phyloP scores from a whole-genome alignment of 2,329 filamentous ascomycete genomes.

The Akanthomyces lecanii region DNA sequence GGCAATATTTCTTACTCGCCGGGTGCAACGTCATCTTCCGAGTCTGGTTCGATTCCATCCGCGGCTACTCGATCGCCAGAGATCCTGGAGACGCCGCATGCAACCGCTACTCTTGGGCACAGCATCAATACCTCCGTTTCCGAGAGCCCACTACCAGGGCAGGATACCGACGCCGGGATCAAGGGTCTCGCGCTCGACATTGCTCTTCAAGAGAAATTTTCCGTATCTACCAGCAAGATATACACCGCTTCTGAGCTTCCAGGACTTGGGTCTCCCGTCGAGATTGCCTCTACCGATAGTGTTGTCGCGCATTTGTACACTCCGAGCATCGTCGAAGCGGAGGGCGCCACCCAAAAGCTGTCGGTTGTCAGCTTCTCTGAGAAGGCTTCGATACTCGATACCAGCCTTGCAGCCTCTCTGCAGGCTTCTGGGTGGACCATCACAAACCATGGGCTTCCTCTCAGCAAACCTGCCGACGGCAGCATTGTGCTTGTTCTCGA shows the following conservation, averaged over 20 bases:
- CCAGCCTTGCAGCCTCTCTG: neutral
- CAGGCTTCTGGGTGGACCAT: neutral
- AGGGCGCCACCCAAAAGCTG: neutral
- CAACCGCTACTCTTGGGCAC: neutral
- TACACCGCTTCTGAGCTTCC: neutral
- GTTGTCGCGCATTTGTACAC: neutral
- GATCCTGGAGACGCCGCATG: neutral
- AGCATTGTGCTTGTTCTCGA: constrained; percentile 4
- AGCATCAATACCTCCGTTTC: neutral
- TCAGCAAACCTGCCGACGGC: neutral
- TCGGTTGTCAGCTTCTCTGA: neutral
- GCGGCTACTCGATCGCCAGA: constrained; percentile 1
- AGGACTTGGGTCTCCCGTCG: neutral
- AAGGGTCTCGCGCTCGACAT: constrained; percentile 1
- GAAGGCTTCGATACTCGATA: neutral
- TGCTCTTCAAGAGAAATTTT: neutral
- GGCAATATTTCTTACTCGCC: neutral
- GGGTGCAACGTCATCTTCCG: neutral
- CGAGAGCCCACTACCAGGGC: neutral
- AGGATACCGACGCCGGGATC: neutral
- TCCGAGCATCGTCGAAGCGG: neutral
- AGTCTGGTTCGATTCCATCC: neutral
- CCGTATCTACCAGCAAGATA: neutral
- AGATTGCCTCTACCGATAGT: neutral
- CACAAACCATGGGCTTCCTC: neutral